Conservation (phyloP, 2,329 filamentous ascomycete genomes). For the Arthrobotrys sinensis region DNA sequence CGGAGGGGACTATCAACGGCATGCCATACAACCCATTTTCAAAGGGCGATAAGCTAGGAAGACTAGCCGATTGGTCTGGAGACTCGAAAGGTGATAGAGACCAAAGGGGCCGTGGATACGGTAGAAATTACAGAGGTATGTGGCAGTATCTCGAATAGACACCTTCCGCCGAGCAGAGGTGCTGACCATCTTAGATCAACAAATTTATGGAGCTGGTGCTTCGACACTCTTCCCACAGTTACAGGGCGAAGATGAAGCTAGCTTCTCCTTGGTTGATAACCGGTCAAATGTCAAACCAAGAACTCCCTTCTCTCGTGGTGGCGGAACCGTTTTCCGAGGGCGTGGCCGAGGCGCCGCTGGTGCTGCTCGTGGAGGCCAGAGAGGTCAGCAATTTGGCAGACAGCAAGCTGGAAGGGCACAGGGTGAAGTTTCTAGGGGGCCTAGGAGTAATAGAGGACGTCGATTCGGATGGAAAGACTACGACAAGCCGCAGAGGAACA, state of each 20-base stretch:
- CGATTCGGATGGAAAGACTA: conserved; percentile 99
- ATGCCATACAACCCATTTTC: conserved; percentile 98
- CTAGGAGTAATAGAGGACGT: conserved; percentile 80
- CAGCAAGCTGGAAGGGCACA: conserved; percentile 77
- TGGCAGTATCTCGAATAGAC: not conserved
- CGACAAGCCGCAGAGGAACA: conserved; percentile 96
- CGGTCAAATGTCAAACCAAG: conserved; percentile 87
- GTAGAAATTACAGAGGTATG: conserved; percentile 90
- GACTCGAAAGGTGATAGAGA: conserved; percentile 75
- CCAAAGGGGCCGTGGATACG: conserved; percentile 84
- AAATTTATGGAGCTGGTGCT: conserved; percentile 93
- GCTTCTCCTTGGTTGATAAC: conserved; percentile 98
- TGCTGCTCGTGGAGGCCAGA: conserved; percentile 77
- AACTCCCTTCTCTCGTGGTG: conserved; percentile 81
- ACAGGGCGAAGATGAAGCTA: conserved; percentile 92
- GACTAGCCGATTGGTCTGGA: conserved; percentile 98
- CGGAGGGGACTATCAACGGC: conserved; percentile 89
- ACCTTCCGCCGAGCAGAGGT: not conserved
- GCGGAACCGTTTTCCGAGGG: conserved; percentile 89
- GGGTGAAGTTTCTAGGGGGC: conserved; percentile 80
- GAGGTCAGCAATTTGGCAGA: conserved; percentile 78
- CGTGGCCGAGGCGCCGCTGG: conserved; percentile 83
- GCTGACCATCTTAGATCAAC: conserved; percentile 78
- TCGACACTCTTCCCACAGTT: conserved; percentile 91
- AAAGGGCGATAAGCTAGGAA: conserved; percentile 97